phyloP scores from a whole-genome alignment of 306 rosid species.

The Crotalaria pallida region DNA sequence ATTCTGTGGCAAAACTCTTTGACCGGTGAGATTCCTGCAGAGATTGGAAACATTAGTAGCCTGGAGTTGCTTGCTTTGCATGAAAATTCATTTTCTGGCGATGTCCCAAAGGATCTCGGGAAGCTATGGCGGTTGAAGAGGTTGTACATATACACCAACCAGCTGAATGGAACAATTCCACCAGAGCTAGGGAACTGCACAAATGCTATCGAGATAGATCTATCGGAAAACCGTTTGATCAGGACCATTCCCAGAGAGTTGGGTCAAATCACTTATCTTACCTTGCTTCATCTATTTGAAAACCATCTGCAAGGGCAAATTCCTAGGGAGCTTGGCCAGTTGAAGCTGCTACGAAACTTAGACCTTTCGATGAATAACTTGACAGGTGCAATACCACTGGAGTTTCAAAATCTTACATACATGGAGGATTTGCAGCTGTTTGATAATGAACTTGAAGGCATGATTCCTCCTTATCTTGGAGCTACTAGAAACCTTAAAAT shows the following conservation, averaged over 20 bases:
- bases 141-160: slow-evolving; percentile 66
- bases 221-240: slow-evolving; percentile 57
- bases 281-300: slow-evolving; percentile 69
- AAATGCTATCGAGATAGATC: slow-evolving; percentile 61
- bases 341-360: slow-evolving; percentile 40
- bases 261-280: slow-evolving; percentile 46
- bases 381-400: slow-evolving; percentile 60
- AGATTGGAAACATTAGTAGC: slow-evolving; percentile 56
- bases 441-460: slow-evolving; percentile 64
- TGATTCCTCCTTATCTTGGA: slow-evolving; percentile 67
- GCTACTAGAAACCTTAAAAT: slow-evolving; percentile 42
- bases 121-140: slow-evolving; percentile 39
- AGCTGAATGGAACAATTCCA: slow-evolving; percentile 66
- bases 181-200: slow-evolving; percentile 59
- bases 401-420: slow-evolving; percentile 54
- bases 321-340: slow-evolving; percentile 52
- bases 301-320: slow-evolving; percentile 56
- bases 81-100: slow-evolving; percentile 45
- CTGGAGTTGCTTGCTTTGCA: slow-evolving; percentile 66
- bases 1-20: slow-evolving; percentile 63
- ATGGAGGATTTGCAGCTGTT: slow-evolving; percentile 68
- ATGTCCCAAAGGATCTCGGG: slow-evolving; percentile 53
- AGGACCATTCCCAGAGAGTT: slow-evolving; percentile 60
- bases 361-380: slow-evolving; percentile 63
- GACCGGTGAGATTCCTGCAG: slow-evolving; percentile 61